Evolutionary conservation across 192 early-diverging fungal genomes (phyloP).

Genomic region (Dispira simplex): DNA sequence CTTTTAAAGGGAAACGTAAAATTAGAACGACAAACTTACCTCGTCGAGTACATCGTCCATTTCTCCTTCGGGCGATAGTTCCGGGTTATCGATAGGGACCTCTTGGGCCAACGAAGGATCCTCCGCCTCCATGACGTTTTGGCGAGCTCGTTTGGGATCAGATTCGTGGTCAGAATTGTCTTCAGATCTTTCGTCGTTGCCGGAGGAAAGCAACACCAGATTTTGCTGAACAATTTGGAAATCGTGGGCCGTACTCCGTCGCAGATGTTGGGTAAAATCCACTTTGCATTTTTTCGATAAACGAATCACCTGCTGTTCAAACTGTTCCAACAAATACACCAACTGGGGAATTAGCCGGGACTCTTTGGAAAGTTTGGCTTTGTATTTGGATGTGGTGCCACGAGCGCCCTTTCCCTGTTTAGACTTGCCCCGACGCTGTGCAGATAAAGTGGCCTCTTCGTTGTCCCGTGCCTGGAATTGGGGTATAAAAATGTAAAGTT

Average conservation of each 20-base stretch:
- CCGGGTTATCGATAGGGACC: too few relatives aligned
- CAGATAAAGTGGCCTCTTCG: neutral
- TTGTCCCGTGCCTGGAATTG: conserved; percentile 11
- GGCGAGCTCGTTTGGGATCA: too few relatives aligned
- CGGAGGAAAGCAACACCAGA: conserved; percentile 16
- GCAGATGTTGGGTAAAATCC: conserved; percentile 56
- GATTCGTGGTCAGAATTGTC: neutral
- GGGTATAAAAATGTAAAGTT: conserved; percentile 34
- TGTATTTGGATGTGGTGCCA: conserved; percentile 8
- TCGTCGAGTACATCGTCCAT: too few relatives aligned
- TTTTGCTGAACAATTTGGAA: conserved; percentile 47
- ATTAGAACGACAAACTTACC: too few relatives aligned
- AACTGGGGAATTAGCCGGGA: conserved; percentile 54
- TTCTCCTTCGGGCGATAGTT: too few relatives aligned
- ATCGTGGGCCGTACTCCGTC: conserved; percentile 62
- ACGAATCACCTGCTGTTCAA: conserved; percentile 55
- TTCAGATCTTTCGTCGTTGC: conserved; percentile 10
- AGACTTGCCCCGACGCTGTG: neutral
- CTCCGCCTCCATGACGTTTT: too few relatives aligned
- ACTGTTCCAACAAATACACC: conserved; percentile 60
- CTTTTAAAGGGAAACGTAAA: too few relatives aligned
- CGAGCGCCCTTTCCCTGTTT: neutral
- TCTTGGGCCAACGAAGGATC: too few relatives aligned
- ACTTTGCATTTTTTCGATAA: conserved; percentile 54
- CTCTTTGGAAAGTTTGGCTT: conserved; percentile 47